Evolutionary conservation across 768 basidiomycete genomes (phyloP), one percentile per base, ranked within the genome.

Genomic region (Lentinula raphanica): DNA sequence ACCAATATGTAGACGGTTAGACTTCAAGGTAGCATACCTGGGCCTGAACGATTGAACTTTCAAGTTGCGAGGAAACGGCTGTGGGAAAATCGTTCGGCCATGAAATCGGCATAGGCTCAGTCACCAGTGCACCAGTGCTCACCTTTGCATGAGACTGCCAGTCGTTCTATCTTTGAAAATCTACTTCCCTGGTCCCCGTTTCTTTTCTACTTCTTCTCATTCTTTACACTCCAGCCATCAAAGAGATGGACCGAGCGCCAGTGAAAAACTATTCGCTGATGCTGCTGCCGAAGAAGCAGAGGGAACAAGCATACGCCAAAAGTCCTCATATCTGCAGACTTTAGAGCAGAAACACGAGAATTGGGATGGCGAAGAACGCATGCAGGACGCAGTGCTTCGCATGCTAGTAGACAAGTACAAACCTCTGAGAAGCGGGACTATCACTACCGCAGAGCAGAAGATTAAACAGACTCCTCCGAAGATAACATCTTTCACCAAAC

Each of bases 341-440:
- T 61, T 76, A 49, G 75, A 80, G 62, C 73, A 71, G 49, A 76
- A 81, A 63, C 73, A 86, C 32, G 75, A 80, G 58, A 86, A 91
- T 66, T 92, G 90, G 92, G 81, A 80, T 1, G 90, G 90, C 0
- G 88, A 93, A 11, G 92, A 93, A 69, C 75, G 78, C 6, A 75
- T 82, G 1, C 74, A 83, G 54, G 85, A 90, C 71, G 80, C 85
- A 0, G 85, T 94, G 0, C 74, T 92, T 17, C 81, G 91, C 21
- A 94, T 95, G 90, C 78, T 94, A 5, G 79, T 92, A 32, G 92
- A 94, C 74, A 88, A 90, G 67, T 86, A 93, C 74, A 92, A 89
- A 69, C 90, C 92, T 1, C 70, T 92, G 32, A 79, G 89, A n/a
- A 79, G 75, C 8, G 85, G 83, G 8, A 67, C 72, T 11, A 78